These are phyloP conservation scores for Pulveroboletus sp. DNA, from an alignment of 768 basidiomycete genomes.

Conservation along the genomic window DNA sequence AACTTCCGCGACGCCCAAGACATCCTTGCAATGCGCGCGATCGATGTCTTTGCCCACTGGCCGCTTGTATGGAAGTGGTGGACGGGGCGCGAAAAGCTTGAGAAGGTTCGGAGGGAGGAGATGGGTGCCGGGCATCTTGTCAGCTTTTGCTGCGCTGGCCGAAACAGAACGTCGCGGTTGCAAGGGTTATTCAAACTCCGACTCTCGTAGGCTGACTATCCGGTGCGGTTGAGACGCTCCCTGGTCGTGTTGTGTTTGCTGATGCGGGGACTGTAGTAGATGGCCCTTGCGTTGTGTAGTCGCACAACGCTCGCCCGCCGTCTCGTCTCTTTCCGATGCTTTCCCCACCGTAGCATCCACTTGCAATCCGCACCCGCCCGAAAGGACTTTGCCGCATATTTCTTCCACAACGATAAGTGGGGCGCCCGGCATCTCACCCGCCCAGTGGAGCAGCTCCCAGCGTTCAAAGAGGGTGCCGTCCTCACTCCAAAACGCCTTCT, in stretches of 20 bases:
- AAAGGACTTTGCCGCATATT: slow-evolving; percentile 48
- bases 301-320: slow-evolving; percentile 11
- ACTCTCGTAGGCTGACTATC: slow-evolving; percentile 2
- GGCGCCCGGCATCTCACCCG: slow-evolving; percentile 14
- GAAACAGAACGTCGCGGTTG: slow-evolving; percentile 10
- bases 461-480: slow-evolving; percentile 36
- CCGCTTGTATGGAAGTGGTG: slow-evolving; percentile 80
- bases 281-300: no score
- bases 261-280: no score
- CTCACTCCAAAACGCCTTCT: slow-evolving; percentile 52
- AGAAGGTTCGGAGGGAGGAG: slow-evolving; percentile 93
- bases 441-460: slow-evolving; percentile 15
- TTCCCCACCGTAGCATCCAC: neutral
- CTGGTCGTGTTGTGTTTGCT: no score
- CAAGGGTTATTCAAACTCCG: slow-evolving; percentile 31
- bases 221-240: no score
- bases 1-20: slow-evolving; percentile 73
- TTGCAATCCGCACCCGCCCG: slow-evolving; percentile 16
- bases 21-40: slow-evolving; percentile 62
- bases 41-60: slow-evolving; percentile 84
- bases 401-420: slow-evolving; percentile 63
- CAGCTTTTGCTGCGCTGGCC: slow-evolving; percentile 2
- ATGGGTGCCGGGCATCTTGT: slow-evolving; percentile 65
- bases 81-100: slow-evolving; percentile 93
- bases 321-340: slow-evolving; percentile 5